Evolutionary conservation across 768 basidiomycete species (phyloP), one percentile per base, ranked within the genome.

Genomic region (Russula vinacea): DNA sequence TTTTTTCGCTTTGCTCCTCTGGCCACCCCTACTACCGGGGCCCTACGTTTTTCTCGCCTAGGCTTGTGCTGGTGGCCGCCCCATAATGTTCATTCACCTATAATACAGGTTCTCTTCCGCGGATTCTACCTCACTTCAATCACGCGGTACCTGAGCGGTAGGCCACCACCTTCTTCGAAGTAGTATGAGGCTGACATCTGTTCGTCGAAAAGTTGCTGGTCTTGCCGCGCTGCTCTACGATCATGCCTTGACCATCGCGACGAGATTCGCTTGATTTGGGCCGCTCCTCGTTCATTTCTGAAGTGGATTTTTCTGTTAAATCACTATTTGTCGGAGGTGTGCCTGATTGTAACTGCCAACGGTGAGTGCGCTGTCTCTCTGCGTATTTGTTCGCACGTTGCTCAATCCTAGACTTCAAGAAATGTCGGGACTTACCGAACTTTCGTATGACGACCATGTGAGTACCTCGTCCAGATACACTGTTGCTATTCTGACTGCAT

Each of bases 191-290:
- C 22, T 6, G 37, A 50, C 17, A 58, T 32, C 24, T 16, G 10
- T 22, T 6, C 11, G 10, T 5, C 24, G 54, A 26, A 19, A 57
- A 78, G 78, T 70, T 29, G 70, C 65, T 19, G 77, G 76, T 17
- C 65, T 77, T 26, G 67, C 67, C 5, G 67, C 76, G 16, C 64
- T 80, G 8, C 54, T 81, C 5, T 81, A 79, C 62, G 78, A 82
- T 65, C 78, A 81, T 58, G 24, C 75, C 29, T 62, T 81, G 39
- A 75, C 78, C 3, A 71, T 81, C 29, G 63, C 7, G 76, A 79
- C 40, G 81, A 81, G 66, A 72, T 80, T 33, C 62, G 71, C 42
- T 72, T 76, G 54, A 72, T 81, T 22, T 82, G 80, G 79, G 69
- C 62, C 19, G 77, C 79, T 0, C 74, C 72, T 56, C 67, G 67